Evolutionary conservation across 805 yeast genomes (phyloP).

Genomic region (Spathaspora boniae): DNA sequence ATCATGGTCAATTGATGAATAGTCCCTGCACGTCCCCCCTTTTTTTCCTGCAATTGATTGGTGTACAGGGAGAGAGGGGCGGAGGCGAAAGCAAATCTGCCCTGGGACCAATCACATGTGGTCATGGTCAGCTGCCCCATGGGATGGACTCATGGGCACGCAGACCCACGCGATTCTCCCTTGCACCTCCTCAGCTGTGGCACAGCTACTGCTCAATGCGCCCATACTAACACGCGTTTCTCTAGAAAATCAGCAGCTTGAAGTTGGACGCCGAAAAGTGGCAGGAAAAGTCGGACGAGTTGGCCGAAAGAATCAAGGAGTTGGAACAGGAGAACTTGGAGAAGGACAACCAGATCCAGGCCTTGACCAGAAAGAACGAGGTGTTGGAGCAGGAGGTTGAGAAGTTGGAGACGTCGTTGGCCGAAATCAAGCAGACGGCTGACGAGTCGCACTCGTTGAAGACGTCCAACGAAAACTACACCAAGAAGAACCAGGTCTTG

Average conservation of each 20-base stretch:
- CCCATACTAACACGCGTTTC: neutral
- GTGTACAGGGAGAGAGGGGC: too few relatives aligned
- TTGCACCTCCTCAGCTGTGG: neutral
- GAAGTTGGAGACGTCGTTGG: conserved; percentile 68
- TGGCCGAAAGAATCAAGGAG: conserved; percentile 73
- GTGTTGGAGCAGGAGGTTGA: conserved; percentile 82
- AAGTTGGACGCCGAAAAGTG: conserved; percentile 95
- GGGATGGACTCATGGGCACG: too few relatives aligned
- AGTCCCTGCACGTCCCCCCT: too few relatives aligned
- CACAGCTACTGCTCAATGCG: neutral
- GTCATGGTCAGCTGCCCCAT: too few relatives aligned
- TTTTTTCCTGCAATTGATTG: too few relatives aligned
- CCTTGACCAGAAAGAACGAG: conserved; percentile 88
- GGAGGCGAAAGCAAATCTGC: too few relatives aligned
- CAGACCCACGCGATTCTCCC: neutral
- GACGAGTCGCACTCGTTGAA: conserved; percentile 88
- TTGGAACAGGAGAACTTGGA: conserved; percentile 89
- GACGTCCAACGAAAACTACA: conserved; percentile 83
- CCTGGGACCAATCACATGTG: too few relatives aligned
- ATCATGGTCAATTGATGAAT: too few relatives aligned
- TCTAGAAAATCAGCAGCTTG: conserved; percentile 78
- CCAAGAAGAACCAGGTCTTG: conserved; percentile 83
- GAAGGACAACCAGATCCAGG: conserved; percentile 92
- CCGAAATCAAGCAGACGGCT: conserved; percentile 78
- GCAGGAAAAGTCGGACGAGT: conserved; percentile 95